phyloP scores from a whole-genome alignment of 805 yeast genomes.

The Brettanomyces nanus region DNA sequence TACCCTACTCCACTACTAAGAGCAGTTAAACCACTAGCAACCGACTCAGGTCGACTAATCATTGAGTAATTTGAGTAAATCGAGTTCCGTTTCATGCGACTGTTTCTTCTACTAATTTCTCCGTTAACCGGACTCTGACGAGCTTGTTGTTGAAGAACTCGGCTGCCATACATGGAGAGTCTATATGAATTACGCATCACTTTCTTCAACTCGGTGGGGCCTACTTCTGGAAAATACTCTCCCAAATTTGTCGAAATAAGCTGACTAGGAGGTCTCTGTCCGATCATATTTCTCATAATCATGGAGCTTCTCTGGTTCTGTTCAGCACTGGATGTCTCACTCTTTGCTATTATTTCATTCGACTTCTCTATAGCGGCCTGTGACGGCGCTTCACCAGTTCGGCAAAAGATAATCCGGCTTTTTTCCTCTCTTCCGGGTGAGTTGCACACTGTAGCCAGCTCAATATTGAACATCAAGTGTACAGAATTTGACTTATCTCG shows the following conservation, averaged over 20 bases:
- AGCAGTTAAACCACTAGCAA: slow-evolving; percentile 13
- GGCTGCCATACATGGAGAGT: slow-evolving; percentile 44
- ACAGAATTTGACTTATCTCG: slow-evolving; percentile 24
- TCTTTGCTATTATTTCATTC: slow-evolving; percentile 20
- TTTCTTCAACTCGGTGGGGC: slow-evolving; percentile 58
- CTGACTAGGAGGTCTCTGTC: slow-evolving; percentile 91
- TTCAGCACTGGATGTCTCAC: slow-evolving; percentile 3
- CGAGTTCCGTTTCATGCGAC: slow-evolving; percentile 13
- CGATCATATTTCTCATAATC: slow-evolving; percentile 40
- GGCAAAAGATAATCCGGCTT: slow-evolving; percentile 30
- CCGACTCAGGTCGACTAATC: slow-evolving; percentile 9
- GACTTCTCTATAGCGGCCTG: slow-evolving; percentile 50
- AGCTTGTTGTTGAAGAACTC: slow-evolving; percentile 11
- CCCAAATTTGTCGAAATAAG: slow-evolving; percentile 82
- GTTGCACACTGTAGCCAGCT: slow-evolving; percentile 74
- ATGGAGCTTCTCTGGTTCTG: slow-evolving; percentile 4
- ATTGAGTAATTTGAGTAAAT: slow-evolving; percentile 15
- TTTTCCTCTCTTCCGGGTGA: slow-evolving; percentile 58
- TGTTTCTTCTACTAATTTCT: slow-evolving; percentile 2
- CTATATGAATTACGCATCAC: slow-evolving; percentile 81
- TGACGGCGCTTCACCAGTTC: slow-evolving; percentile 56
- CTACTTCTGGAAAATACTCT: slow-evolving; percentile 86
- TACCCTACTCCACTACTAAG: slow-evolving; percentile 24
- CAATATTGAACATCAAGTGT: slow-evolving; percentile 61
- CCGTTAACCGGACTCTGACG: slow-evolving; percentile 5